Conservation (phyloP, 345 rosid species). For the Hibiscus syriacus region DNA sequence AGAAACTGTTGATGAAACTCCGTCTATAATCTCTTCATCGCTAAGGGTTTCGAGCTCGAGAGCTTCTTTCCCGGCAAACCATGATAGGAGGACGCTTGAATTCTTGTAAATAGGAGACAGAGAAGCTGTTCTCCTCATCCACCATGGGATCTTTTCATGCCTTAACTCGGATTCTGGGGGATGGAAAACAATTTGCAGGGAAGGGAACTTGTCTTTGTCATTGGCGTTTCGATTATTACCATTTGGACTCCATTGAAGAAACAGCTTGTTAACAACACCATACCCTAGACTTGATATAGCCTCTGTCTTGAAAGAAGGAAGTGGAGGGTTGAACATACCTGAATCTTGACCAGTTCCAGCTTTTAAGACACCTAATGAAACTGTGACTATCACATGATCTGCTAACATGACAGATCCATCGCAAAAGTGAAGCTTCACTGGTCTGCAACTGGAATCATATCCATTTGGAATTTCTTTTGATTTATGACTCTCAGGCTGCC, state of each 20-base stretch:
- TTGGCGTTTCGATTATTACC: too few species aligned
- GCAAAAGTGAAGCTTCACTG: conserved; percentile 71
- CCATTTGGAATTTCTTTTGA: conserved; percentile 26
- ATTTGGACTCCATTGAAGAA: conserved; percentile 41
- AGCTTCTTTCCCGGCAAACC: too few species aligned
- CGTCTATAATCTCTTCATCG: too few species aligned
- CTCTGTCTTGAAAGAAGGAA: conserved; percentile 64
- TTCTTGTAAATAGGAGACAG: too few species aligned
- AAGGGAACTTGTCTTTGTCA: conserved; percentile 36
- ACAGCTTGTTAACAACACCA: conserved; percentile 93
- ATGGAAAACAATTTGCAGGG: conserved; percentile 61
- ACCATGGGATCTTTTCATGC: conserved; percentile 48
- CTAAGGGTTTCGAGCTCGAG: too few species aligned
- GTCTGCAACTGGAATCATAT: conserved; percentile 16
- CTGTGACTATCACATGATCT: conserved; percentile 88
- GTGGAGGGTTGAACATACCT: conserved; percentile 67
- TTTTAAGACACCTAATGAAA: conserved; percentile 85
- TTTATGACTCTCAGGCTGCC: conserved; percentile 42
- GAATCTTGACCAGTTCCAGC: conserved; percentile 46
- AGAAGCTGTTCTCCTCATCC: too few species aligned
- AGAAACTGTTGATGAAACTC: too few species aligned
- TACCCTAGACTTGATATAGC: conserved; percentile 81
- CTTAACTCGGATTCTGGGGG: conserved; percentile 44
- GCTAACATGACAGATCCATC: conserved; percentile 73
- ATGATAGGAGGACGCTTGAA: too few species aligned